Evolutionary conservation across 2,329 filamentous ascomycete species (phyloP).

Genomic region (Malbranchea zuffiana): DNA sequence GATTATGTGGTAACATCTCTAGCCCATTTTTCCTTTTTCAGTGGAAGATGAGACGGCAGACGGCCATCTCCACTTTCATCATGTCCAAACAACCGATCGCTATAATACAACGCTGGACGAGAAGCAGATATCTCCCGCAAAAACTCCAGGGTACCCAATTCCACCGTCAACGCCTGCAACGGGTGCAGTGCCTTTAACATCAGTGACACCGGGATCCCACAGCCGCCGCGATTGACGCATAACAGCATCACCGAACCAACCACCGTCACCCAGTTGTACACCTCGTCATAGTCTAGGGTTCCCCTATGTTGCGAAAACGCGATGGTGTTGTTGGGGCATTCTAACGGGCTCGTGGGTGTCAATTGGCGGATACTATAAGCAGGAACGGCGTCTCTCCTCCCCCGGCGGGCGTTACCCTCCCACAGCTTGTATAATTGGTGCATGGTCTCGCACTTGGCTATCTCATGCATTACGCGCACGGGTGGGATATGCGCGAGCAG

Average conservation of each 20-base stretch:
- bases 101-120: no score
- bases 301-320: conserved; percentile 23
- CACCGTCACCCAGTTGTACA: conserved; percentile 22
- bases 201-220: conserved; percentile 1
- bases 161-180: no score
- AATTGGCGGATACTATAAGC: conserved; percentile 10
- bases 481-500: conserved; percentile 5
- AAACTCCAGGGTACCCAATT: no score
- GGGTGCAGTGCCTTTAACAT: no score
- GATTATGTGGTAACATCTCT: no score
- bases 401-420: conserved; percentile 3
- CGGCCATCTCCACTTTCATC: no score
- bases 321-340: conserved; percentile 16
- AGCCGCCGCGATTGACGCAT: conserved; percentile 9
- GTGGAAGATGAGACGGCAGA: no score
- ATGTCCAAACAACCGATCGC: no score
- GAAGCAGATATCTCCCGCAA: no score
- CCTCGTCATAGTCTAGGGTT: conserved; percentile 17
- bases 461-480: conserved; percentile 1
- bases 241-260: conserved; percentile 14
- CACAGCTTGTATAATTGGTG: conserved; percentile 9
- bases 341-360: neutral
- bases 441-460: conserved; percentile 10
- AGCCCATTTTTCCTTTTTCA: no score
- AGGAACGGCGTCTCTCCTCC: neutral